These are phyloP conservation scores for Collybia mongolica DNA, from an alignment of 768 basidiomycete genomes.

Conservation along the genomic window DNA sequence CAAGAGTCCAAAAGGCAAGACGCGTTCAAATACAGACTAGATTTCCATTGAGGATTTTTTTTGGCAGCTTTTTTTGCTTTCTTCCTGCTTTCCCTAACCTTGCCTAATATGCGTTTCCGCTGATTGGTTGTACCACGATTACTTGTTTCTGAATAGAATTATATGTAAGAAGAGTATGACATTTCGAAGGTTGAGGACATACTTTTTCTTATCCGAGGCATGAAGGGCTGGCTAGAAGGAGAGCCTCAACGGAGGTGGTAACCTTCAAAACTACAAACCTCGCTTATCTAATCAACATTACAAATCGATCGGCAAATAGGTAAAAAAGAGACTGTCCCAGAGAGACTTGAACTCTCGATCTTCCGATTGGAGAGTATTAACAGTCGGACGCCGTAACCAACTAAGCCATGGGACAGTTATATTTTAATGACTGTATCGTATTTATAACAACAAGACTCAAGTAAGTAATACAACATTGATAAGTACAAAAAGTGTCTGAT, in stretches of 20 bases:
- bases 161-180: not conserved
- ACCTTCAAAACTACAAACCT: not conserved
- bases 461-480: too few species aligned
- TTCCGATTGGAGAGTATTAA: too few species aligned
- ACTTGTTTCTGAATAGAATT: constrained; percentile 64
- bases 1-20: not conserved
- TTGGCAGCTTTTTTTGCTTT: constrained; percentile 75
- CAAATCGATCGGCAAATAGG: too few species aligned
- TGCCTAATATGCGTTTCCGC: constrained; percentile 70
- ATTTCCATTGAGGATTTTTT: constrained; percentile 86
- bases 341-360: too few species aligned
- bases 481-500: too few species aligned
- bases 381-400: too few species aligned
- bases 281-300: not conserved
- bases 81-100: constrained; percentile 72
- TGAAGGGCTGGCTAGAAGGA: not conserved
- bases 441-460: too few species aligned
- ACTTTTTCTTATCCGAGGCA: constrained; percentile 18
- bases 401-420: too few species aligned
- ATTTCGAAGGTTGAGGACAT: not conserved
- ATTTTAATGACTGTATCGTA: too few species aligned
- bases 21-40: constrained; percentile 51
- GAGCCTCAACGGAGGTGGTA: too few species aligned
- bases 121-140: constrained; percentile 75
- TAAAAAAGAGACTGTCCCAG: too few species aligned